Evolutionary conservation across 2,329 filamentous ascomycete species (phyloP), one percentile per base, ranked within the genome.

Genomic region (Conoideocrella luteorostrata): DNA sequence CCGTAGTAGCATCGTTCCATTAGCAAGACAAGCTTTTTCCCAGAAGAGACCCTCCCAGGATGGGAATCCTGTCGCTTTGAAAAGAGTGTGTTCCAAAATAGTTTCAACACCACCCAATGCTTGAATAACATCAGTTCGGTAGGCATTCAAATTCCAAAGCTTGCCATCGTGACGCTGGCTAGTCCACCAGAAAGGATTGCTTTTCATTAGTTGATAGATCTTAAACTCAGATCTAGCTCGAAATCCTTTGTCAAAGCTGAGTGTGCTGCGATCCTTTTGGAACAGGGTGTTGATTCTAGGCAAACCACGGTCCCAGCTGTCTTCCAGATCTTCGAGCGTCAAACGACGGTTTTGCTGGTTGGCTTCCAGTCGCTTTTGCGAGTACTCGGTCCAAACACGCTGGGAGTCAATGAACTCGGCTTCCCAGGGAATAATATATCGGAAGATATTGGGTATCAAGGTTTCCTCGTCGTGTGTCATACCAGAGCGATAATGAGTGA

Each of bases 391-490:
- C 93, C 93, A 98, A 2, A 98, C 93, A 55, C 94, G 84, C 63
- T 98, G 94, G 4, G 93, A 98, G 62, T 98, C 94, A 53, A 97
- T 95, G 66, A 98, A 98, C 63, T 98, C 93, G 1, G 91, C 88
- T 63, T 98, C 93, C 93, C 93, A 98, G 0, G 93, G 91, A 52
- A 97, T 95, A 61, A 98, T 97, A 67, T 98, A 98, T 47, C 93
- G 83, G 82, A 97, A 97, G 56, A 98, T 98, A 62, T 98, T 97
- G 9, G 93, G 93, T 47, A 98, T 98, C 42, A 98, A 70, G 0
- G 93, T 97, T 66, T 98, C 93, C 62, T 97, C 91, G 50, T 97
- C 90, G 57, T 97, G 90, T 17, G 89, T 93, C 93, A 98, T 98
- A 67, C 93, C 93, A 47, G 90, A 86, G 47, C 93, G 84, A 71